A percentile compares a stretch with the other conserved stretches of the same genome.
phyloP scores from a whole-genome alignment of 2,329 filamentous ascomycete species.

The Ceratocystis papillata region DNA sequence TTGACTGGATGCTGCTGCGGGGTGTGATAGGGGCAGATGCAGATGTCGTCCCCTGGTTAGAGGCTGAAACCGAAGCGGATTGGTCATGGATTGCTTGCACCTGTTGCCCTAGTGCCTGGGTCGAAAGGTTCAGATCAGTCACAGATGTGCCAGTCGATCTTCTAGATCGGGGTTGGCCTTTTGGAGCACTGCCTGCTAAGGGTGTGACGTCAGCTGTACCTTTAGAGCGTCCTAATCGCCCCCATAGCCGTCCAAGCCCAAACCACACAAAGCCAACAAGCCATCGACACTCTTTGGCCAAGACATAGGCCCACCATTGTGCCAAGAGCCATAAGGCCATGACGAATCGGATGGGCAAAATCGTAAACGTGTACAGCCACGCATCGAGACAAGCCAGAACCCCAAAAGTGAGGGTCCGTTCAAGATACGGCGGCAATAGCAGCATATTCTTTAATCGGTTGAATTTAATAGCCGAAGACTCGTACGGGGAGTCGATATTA shows the following conservation, averaged over 20 bases:
- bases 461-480: constrained; percentile 84
- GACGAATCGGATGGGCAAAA: constrained; percentile 77
- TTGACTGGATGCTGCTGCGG: constrained; percentile 1
- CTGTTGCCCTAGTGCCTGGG: not conserved
- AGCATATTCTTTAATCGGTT: constrained; percentile 85
- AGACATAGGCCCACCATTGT: constrained; percentile 65
- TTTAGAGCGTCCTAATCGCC: constrained; percentile 30
- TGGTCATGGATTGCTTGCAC: not conserved
- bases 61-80: not conserved
- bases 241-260: constrained; percentile 71
- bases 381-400: constrained; percentile 85
- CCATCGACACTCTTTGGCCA: constrained; percentile 61
- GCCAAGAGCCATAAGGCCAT: constrained; percentile 67
- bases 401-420: constrained; percentile 78
- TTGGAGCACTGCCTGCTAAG: not conserved
- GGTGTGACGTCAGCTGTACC: not conserved
- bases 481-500: constrained; percentile 58
- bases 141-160: not conserved
- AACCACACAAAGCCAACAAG: constrained; percentile 66
- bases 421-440: constrained; percentile 67
- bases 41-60: not conserved
- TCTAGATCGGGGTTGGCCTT: constrained; percentile 2
- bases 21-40: not conserved
- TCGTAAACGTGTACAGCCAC: constrained; percentile 94
- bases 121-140: not conserved